Percentiles rank a stretch among this genome's conserved stretches.
These are phyloP conservation scores for Cystofilobasidium bisporidii DNA, from an alignment of 768 basidiomycete species.

Conservation along the genomic window DNA sequence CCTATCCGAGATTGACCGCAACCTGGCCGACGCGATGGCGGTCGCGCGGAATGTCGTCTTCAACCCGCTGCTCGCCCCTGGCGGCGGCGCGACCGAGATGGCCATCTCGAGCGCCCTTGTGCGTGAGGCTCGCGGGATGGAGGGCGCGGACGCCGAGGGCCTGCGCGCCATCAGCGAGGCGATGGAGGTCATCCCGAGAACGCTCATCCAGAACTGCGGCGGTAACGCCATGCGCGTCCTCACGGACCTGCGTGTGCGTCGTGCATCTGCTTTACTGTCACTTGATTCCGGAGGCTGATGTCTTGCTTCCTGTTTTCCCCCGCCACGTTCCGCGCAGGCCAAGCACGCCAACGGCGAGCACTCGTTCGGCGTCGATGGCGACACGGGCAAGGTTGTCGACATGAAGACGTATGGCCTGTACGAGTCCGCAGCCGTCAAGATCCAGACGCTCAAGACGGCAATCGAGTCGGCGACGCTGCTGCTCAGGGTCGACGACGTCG, in stretches of 20 bases:
- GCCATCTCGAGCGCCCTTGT: conserved; percentile 76
- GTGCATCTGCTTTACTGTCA: not conserved
- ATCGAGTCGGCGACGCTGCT: conserved; percentile 91
- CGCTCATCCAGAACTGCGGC: conserved; percentile 86
- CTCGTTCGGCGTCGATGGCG: conserved; percentile 90
- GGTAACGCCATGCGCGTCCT: conserved; percentile 88
- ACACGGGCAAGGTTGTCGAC: conserved; percentile 89
- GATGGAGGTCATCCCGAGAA: conserved; percentile 93
- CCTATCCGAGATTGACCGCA: conserved; percentile 94
- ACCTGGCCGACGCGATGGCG: conserved; percentile 93
- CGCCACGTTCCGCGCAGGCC: conserved; percentile 49
- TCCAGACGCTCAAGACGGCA: conserved; percentile 93
- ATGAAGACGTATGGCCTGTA: conserved; percentile 91
- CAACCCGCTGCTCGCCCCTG: conserved; percentile 85
- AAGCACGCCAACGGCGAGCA: conserved; percentile 87
- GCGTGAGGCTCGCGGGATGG: conserved; percentile 61
- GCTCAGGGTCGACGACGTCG: conserved; percentile 86
- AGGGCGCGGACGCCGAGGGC: conserved; percentile 83
- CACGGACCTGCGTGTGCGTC: conserved; percentile 80
- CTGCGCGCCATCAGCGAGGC: conserved; percentile 89
- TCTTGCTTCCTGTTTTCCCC: not conserved
- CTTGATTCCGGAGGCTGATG: not conserved
- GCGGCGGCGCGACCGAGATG: conserved; percentile 98
- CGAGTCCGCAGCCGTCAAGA: conserved; percentile 95
- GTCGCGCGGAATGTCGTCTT: conserved; percentile 96